Base-by-base conservation (phyloP, 225 moss, liverwort and hornwort species). In the Antitrichia curtipendula region DNA sequence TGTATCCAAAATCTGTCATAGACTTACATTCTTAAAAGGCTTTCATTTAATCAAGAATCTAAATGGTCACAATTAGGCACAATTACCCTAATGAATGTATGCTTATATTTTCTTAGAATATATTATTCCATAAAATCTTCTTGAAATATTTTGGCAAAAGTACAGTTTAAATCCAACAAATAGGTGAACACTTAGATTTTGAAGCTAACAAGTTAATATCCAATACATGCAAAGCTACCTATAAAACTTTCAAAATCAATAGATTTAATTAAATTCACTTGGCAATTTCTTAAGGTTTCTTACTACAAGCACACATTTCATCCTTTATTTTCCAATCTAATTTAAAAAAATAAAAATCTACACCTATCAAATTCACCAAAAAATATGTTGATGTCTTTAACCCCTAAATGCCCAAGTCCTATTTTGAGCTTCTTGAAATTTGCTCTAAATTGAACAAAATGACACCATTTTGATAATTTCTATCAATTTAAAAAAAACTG, bases 171-270 rank as follows among this genome's bases (percentile, higher is more conserved):
- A 68, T 2, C 3, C 0, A 4, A 4, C 0, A 2, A 68, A 14
- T 4, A n/a, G n/a, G n/a, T n/a, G n/a, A n/a, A n/a, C n/a, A 38
- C 1, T 66, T 68, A 68, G 7, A 23, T 16, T 43, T 9, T 2
- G 1, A 41, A 41, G 5, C 5, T 16, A 41, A 9, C 5, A 71
- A 72, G 16, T 16, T 45, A 9, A 0, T 27, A 28, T 27, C 0
- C 1, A 0, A 0, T 0, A 17, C 0, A 19, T 2, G 4, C 1
- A 0, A 47, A 73, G 73, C 10, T 17, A 73, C 73, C 29, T 11
- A 73, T 5, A 0, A 43, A 71, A 28, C 10, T 27, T 9, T 72
- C 4, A 31, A 47, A 47, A 73, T 47, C 7, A 47, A 31, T 18
- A 47, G 6, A 45, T 0, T 45, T 17, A 6, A 45, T 29, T 6